Percentiles rank a stretch among this genome's conserved stretches.
Conservation (phyloP, 148 eudicot species). For the Chenopodium formosanum region DNA sequence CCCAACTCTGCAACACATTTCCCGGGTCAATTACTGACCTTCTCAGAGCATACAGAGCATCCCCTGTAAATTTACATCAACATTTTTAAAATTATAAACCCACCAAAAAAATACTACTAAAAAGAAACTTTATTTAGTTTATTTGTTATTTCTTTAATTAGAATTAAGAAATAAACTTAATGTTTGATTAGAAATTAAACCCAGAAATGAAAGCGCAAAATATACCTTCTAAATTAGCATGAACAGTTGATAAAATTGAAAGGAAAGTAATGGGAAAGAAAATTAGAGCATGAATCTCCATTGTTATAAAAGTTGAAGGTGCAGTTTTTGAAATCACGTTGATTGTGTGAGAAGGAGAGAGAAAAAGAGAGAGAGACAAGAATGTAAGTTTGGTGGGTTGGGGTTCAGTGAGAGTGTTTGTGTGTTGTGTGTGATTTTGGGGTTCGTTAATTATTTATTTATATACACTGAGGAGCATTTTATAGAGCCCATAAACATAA, state of each 20-base stretch:
- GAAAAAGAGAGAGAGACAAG: constrained; percentile 3
- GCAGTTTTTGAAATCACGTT: not conserved
- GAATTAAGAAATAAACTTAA: not conserved
- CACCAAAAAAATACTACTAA: not conserved
- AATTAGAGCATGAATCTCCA: not conserved
- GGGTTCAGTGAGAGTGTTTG: not conserved
- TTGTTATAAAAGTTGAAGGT: not conserved
- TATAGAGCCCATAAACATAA: constrained; percentile 30
- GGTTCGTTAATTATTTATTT: not conserved
- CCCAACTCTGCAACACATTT: constrained; percentile 80
- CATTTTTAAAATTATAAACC: no score
- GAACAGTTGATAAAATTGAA: not conserved
- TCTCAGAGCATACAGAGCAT: constrained; percentile 71
- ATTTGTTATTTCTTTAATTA: not conserved
- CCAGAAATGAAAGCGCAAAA: not conserved
- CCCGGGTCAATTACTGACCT: constrained; percentile 55
- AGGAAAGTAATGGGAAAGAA: constrained; percentile 29
- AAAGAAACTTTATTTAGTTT: not conserved
- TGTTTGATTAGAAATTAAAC: not conserved
- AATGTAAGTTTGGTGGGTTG: constrained; percentile 3
- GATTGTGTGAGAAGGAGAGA: constrained; percentile 13
- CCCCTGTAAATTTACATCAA: constrained; percentile 34
- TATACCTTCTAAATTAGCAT: constrained; percentile 54
- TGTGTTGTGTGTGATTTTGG: not conserved
- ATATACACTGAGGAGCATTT: not conserved